Evolutionary conservation across 129 eudicot species (phyloP).

Genomic region (Mikania micrantha): DNA sequence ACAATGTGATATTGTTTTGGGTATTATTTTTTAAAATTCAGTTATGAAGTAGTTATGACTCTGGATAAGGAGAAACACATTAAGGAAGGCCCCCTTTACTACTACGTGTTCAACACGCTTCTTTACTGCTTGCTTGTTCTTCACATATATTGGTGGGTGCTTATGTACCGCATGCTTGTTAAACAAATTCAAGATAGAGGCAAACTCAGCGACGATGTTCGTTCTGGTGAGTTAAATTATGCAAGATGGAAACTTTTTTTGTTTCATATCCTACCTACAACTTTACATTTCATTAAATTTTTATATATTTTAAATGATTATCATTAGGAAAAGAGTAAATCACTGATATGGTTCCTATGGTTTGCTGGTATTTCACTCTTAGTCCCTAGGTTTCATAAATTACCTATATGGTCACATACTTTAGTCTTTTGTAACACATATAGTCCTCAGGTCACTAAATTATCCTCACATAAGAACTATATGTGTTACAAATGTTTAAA

Average conservation of each 20-base stretch:
- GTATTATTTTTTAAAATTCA: slow-evolving; percentile 17
- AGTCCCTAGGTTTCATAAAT: too few species aligned
- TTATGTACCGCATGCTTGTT: slow-evolving; percentile 92
- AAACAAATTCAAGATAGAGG: slow-evolving; percentile 91
- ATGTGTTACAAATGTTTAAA: too few species aligned
- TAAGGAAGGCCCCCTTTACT: slow-evolving; percentile 68
- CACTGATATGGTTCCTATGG: too few species aligned
- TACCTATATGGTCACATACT: too few species aligned
- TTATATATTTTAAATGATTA: neutral
- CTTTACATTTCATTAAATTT: neutral
- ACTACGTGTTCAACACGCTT: slow-evolving; percentile 78
- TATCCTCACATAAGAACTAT: too few species aligned
- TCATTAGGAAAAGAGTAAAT: neutral
- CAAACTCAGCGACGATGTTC: slow-evolving; percentile 82
- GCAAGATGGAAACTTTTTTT: neutral
- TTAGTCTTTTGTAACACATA: too few species aligned
- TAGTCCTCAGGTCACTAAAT: too few species aligned
- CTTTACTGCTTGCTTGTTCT: slow-evolving; percentile 87
- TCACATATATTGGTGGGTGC: slow-evolving; percentile 93
- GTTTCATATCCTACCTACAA: neutral
- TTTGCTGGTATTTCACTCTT: too few species aligned
- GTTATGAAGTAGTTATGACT: slow-evolving; percentile 66
- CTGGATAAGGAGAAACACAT: slow-evolving; percentile 78
- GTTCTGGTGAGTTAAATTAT: slow-evolving; percentile 67
- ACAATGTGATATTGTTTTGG: neutral